Evolutionary conservation across 495 filamentous ascomycete species (phyloP).

Genomic region (Aspergillus avenaceus): DNA sequence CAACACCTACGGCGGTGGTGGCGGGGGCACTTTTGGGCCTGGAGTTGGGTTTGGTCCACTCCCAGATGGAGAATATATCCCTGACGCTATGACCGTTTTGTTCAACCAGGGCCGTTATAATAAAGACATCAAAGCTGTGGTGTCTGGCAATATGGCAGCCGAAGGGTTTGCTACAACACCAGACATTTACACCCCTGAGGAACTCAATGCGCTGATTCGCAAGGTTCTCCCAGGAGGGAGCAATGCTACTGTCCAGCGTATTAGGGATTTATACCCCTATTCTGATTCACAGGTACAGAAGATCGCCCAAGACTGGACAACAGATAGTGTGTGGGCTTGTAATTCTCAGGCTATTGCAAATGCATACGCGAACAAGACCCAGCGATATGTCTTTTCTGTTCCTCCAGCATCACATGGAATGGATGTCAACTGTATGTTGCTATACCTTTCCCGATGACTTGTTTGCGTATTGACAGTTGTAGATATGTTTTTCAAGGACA

Average conservation of each 20-base stretch:
- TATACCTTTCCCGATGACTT: neutral
- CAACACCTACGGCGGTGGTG: neutral
- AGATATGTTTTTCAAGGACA: neutral
- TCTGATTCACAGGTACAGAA: conserved; percentile 32
- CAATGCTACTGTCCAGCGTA: conserved; percentile 46
- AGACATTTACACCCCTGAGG: conserved; percentile 46
- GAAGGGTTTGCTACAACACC: conserved; percentile 38
- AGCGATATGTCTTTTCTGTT: conserved; percentile 52
- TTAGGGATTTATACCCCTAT: conserved; percentile 41
- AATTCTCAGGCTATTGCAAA: conserved; percentile 46
- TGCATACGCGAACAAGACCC: conserved; percentile 41
- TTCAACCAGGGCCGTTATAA: neutral
- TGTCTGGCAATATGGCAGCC: conserved; percentile 33
- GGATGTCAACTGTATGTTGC: conserved; percentile 32
- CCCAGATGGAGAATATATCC: conserved; percentile 1
- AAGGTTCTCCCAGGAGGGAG: neutral
- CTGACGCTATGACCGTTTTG: neutral
- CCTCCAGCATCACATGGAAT: conserved; percentile 45
- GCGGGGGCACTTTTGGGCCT: neutral
- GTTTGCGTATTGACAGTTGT: too few relatives aligned
- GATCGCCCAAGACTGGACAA: conserved; percentile 16
- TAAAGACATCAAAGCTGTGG: neutral
- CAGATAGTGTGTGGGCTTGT: conserved; percentile 48
- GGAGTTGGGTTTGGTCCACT: neutral
- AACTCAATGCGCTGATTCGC: neutral